These are phyloP conservation scores for Tulasnella sp. DNA, from an alignment of 768 basidiomycete genomes.

Conservation along the genomic window DNA sequence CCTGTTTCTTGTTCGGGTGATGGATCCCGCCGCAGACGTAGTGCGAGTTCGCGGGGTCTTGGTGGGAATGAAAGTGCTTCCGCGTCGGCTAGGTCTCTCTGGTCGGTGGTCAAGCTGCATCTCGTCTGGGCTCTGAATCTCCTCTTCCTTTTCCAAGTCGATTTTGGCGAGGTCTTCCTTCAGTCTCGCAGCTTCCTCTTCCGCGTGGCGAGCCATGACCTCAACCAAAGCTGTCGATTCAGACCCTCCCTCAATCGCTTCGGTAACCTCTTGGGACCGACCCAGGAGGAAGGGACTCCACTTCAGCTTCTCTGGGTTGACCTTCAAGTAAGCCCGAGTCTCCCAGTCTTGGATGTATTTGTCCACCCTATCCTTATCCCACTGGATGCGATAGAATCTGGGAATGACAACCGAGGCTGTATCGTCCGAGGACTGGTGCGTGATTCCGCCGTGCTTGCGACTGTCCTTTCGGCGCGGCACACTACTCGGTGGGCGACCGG, in stretches of 20 bases:
- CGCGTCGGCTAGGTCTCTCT: neutral
- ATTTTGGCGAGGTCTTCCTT: conserved; percentile 13
- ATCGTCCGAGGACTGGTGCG: conserved; percentile 38
- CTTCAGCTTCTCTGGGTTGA: conserved; percentile 77
- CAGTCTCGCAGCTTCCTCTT: neutral
- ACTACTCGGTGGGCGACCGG: conserved; percentile 34
- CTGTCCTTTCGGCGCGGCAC: conserved; percentile 62
- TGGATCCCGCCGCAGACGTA: neutral
- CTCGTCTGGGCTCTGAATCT: conserved; percentile 15
- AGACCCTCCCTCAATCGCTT: conserved; percentile 10
- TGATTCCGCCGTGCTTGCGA: conserved; percentile 51
- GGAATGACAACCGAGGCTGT: conserved; percentile 56
- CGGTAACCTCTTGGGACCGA: conserved; percentile 28
- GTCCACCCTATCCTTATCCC: conserved; percentile 64
- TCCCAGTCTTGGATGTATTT: conserved; percentile 68
- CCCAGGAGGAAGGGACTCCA: conserved; percentile 91
- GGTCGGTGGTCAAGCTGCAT: neutral
- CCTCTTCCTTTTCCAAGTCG: conserved; percentile 21
- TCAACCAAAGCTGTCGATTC: conserved; percentile 21
- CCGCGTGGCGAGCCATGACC: conserved; percentile 20
- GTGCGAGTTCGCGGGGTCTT: conserved; percentile 21
- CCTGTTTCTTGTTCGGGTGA: conserved; percentile 16
- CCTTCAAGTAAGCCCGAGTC: conserved; percentile 66
- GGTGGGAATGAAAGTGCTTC: conserved; percentile 23
- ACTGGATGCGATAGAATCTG: conserved; percentile 70